Conservation (phyloP, 148 eudicot species). For the Drosera capensis region DNA sequence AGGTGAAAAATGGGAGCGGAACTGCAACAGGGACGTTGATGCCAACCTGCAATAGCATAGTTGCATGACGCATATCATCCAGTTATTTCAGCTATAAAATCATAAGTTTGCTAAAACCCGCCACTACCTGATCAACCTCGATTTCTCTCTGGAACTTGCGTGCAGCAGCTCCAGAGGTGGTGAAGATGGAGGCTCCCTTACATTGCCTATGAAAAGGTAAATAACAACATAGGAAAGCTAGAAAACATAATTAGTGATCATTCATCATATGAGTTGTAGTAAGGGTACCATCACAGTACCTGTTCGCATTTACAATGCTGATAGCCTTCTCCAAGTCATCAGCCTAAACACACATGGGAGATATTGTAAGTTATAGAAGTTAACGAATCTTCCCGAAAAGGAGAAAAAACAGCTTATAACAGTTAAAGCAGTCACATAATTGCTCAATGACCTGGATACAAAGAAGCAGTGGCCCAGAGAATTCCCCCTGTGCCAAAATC, state of each 20-base stretch:
- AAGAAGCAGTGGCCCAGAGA: slow-evolving; percentile 55
- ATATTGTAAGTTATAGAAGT: not conserved
- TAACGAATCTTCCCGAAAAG: not conserved
- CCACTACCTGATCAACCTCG: slow-evolving; percentile 55
- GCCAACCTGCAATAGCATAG: slow-evolving; percentile 34
- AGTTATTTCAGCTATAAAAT: too few relatives aligned
- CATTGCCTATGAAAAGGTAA: slow-evolving; percentile 23
- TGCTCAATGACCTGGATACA: slow-evolving; percentile 42
- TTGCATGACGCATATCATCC: too few relatives aligned
- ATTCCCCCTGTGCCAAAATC: slow-evolving; percentile 37
- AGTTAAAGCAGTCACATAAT: not conserved
- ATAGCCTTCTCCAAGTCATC: slow-evolving; percentile 58
- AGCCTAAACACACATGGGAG: slow-evolving; percentile 20
- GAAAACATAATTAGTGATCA: not conserved
- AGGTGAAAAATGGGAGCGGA: slow-evolving; percentile 46
- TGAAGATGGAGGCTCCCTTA: slow-evolving; percentile 56
- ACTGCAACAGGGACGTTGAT: slow-evolving; percentile 44
- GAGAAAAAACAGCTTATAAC: not conserved
- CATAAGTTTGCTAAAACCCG: too few relatives aligned
- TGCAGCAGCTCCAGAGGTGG: slow-evolving; percentile 44
- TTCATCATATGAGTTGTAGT: too few relatives aligned
- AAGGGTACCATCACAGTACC: too few relatives aligned
- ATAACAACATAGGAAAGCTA: slow-evolving; percentile 1
- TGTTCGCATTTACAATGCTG: slow-evolving; percentile 35
- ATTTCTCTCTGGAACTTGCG: slow-evolving; percentile 46